A percentile compares a stretch with the other conserved stretches of the same genome.
These are phyloP conservation scores for Sordariomycetes sp. DNA, from an alignment of 2,329 filamentous ascomycete species.

Conservation along the genomic window DNA sequence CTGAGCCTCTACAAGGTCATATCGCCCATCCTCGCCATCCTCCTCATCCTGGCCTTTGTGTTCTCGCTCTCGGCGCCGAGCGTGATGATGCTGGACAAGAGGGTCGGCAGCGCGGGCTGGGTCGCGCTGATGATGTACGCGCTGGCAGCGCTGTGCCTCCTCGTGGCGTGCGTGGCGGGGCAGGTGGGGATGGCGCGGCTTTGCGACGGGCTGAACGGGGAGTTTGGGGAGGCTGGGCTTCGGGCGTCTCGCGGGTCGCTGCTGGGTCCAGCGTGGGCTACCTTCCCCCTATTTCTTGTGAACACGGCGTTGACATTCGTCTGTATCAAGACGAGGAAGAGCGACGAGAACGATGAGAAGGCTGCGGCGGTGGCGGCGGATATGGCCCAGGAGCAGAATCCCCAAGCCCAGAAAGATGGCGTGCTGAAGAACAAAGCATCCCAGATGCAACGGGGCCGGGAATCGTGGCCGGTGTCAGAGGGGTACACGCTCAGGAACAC, in stretches of 20 bases:
- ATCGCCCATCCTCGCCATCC: constrained; percentile 16
- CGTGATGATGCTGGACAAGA: not conserved
- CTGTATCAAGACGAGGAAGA: not conserved
- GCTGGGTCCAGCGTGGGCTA: not conserved
- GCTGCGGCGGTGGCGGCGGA: not conserved
- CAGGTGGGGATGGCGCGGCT: not conserved
- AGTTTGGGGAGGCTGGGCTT: not conserved
- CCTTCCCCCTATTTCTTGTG: not conserved
- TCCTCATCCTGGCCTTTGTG: constrained; percentile 17
- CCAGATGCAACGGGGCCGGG: not conserved
- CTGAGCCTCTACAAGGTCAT: constrained; percentile 14
- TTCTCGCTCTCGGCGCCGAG: constrained; percentile 9
- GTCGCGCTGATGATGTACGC: not conserved
- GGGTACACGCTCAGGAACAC: not conserved
- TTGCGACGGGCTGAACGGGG: not conserved
- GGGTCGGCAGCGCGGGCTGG: not conserved
- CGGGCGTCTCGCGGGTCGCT: not conserved
- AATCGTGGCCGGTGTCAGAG: not conserved
- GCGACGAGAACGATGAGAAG: not conserved
- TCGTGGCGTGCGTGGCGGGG: not conserved
- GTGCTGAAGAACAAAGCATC: not conserved
- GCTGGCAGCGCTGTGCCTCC: not conserved
- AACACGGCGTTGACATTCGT: not conserved
- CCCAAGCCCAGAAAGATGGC: not conserved
- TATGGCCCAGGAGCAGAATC: not conserved